Conservation (phyloP, 1,284 basidiomycete species). For the Takashimella tepidaria region DNA sequence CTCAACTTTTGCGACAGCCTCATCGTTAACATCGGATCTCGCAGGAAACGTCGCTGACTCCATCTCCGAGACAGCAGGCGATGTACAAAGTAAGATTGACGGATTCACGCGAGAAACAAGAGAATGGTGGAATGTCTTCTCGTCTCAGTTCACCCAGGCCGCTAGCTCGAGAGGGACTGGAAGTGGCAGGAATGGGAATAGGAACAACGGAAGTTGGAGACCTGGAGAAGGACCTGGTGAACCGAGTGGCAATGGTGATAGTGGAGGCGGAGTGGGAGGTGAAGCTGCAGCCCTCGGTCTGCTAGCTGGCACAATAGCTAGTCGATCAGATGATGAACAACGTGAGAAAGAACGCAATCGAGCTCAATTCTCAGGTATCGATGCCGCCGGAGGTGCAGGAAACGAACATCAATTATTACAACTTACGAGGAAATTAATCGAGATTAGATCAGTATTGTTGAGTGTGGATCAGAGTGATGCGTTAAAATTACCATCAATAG, state of each 20-base stretch:
- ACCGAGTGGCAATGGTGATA: slow-evolving; percentile 22
- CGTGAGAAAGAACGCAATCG: background rate
- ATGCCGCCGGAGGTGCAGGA: no score
- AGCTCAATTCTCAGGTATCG: slow-evolving; percentile 2
- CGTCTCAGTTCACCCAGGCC: slow-evolving; percentile 19
- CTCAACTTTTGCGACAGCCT: slow-evolving; percentile 23
- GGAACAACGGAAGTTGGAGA: slow-evolving; percentile 20
- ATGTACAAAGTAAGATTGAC: slow-evolving; percentile 26
- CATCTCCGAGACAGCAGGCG: slow-evolving; percentile 14
- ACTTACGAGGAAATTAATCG: slow-evolving; percentile 90
- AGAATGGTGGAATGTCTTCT: slow-evolving; percentile 42
- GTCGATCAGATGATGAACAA: slow-evolving; percentile 7
- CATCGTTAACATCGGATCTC: slow-evolving; percentile 16
- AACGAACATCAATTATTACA: slow-evolving; percentile 62
- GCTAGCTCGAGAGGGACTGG: slow-evolving; percentile 11
- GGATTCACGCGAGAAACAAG: slow-evolving; percentile 29
- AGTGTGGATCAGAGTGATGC: slow-evolving; percentile 93
- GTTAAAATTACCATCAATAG: slow-evolving; percentile 91
- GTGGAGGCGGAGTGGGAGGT: slow-evolving; percentile 10
- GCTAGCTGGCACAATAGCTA: slow-evolving; percentile 9
- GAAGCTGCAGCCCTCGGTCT: slow-evolving; percentile 15
- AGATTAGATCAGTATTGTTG: slow-evolving; percentile 87
- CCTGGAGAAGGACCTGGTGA: slow-evolving; percentile 33
- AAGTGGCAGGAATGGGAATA: slow-evolving; percentile 6
- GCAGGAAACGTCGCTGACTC: slow-evolving; percentile 11